A percentile compares a stretch with the other conserved stretches of the same genome.
Evolutionary conservation across 306 rosid genomes (phyloP).

Genomic region (Prunus mira): DNA sequence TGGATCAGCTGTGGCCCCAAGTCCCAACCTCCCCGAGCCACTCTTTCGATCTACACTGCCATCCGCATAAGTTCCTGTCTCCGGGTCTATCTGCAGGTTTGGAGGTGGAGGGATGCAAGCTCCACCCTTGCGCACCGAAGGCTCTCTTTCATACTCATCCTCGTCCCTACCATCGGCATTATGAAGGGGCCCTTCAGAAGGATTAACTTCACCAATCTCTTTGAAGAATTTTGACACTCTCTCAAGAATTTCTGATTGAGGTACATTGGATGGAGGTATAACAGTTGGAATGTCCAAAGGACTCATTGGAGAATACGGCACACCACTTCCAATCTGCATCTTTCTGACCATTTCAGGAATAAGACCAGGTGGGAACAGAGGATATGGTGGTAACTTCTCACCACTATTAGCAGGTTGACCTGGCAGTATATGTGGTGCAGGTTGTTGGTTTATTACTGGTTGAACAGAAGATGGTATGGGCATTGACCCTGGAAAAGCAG

Average conservation of each 20-base stretch:
- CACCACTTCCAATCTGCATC: slow-evolving; percentile 98
- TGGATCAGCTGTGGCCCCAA: slow-evolving; percentile 81
- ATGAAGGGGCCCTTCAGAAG: slow-evolving; percentile 82
- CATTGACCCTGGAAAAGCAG: slow-evolving; percentile 62
- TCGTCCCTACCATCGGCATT: slow-evolving; percentile 64
- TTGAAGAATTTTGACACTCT: slow-evolving; percentile 83
- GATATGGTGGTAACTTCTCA: slow-evolving; percentile 87
- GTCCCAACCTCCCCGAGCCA: slow-evolving; percentile 81
- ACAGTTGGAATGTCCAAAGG: slow-evolving; percentile 75
- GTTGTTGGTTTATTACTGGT: slow-evolving; percentile 56
- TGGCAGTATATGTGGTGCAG: slow-evolving; percentile 54
- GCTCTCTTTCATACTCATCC: slow-evolving; percentile 65
- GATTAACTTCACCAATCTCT: slow-evolving; percentile 95
- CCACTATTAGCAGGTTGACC: slow-evolving; percentile 43
- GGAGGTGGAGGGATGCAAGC: slow-evolving; percentile 97
- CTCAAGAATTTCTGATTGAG: slow-evolving; percentile 73
- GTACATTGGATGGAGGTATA: slow-evolving; percentile 57
- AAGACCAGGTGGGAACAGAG: slow-evolving; percentile 94
- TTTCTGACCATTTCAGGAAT: slow-evolving; percentile 98
- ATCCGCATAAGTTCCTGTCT: slow-evolving; percentile 76
- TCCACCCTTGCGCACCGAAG: slow-evolving; percentile 72
- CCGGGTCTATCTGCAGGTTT: slow-evolving; percentile 90
- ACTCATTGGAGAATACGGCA: slow-evolving; percentile 90
- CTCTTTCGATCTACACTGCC: slow-evolving; percentile 77
- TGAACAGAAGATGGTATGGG: slow-evolving; percentile 67